Base-by-base conservation (phyloP, 2,329 filamentous ascomycete genomes). In the Phialophora expanda region DNA sequence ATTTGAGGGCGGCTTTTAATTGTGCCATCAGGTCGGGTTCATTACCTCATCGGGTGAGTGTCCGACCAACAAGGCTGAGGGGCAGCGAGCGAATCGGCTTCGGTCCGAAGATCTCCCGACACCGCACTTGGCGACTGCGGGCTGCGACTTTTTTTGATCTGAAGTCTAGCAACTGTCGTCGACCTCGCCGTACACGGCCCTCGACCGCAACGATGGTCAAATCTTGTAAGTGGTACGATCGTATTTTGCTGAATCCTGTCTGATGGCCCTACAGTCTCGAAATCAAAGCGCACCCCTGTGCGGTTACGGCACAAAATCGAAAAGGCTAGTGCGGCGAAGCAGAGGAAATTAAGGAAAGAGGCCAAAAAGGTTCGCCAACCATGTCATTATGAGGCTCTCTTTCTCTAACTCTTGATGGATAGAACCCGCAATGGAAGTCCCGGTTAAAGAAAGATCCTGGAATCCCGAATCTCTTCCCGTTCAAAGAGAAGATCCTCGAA, bases 401-500 rank as follows among this genome's bases (percentile, higher is more conserved):
- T 20, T 32, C 28, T n/a, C 56, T 65, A 30, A 50, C 32, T 26
- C 22, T 51, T 51, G 30, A 24, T 28, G 48, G 44, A 4, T 69
- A 87, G 87, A 97, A 97, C 78, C 94, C 95, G 38, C 88, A 97
- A 91, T 98, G 95, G 93, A 88, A 91, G 73, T 93, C 92, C 66
- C 91, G 93, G 78, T 78, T 97, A 72, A 98, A 97, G 87, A 99
- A 98, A 83, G 95, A 99, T 75, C 95, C 94, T 26, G 95, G 95
- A 56, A 97, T 99, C 69, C 95, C 95, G 48, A 99, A 98, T 76
- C 82, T 97, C 41, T 99, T 97, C 81, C 95, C 95, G 0, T 97
- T 95, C 85, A 99, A 99, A 83, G 93, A 97, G 78, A 93, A 90
- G 83, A 86, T 99, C 30, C 86, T 99, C 38, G 88, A 93, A 65